Evolutionary conservation across 2,329 filamentous ascomycete genomes (phyloP).

Genomic region (Colletotrichum liriopes): DNA sequence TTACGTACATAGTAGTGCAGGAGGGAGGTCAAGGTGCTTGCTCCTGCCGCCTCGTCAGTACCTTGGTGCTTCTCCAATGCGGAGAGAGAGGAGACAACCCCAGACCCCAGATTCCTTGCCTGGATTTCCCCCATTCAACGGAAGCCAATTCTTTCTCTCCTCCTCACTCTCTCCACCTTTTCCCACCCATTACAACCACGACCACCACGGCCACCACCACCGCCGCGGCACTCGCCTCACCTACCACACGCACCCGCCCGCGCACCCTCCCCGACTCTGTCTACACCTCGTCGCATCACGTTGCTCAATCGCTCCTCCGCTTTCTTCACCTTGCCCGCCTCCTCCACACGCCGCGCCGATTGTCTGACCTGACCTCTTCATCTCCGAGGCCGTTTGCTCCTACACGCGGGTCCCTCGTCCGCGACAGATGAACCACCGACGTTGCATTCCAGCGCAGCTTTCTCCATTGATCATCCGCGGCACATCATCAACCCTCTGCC

Average conservation of each 20-base stretch:
- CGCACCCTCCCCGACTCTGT: neutral
- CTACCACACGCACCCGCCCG: slow-evolving; percentile 5
- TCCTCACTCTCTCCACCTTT: slow-evolving; percentile 46
- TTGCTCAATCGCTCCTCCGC: slow-evolving; percentile 5
- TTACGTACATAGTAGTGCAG: too few species aligned
- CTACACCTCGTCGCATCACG: slow-evolving; percentile 44
- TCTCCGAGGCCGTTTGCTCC: slow-evolving; percentile 34
- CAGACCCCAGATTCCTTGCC: slow-evolving; percentile 45
- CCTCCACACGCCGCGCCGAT: neutral
- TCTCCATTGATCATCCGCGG: slow-evolving; percentile 31
- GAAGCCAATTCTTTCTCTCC: slow-evolving; percentile 47
- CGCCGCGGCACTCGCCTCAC: slow-evolving; percentile 26
- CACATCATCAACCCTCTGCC: slow-evolving; percentile 43
- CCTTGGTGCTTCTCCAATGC: slow-evolving; percentile 55
- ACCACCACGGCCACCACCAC: slow-evolving; percentile 45
- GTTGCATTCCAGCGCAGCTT: slow-evolving; percentile 10
- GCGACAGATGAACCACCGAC: slow-evolving; percentile 9
- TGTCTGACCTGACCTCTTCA: slow-evolving; percentile 39
- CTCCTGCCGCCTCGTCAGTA: neutral
- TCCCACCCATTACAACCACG: slow-evolving; percentile 52
- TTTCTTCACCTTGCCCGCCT: neutral
- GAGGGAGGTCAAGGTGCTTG: neutral
- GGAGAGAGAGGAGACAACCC: slow-evolving; percentile 58
- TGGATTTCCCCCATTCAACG: slow-evolving; percentile 44
- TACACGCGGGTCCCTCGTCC: slow-evolving; percentile 19